phyloP scores from a whole-genome alignment of 106 monocot species.

The Allium sativum region DNA sequence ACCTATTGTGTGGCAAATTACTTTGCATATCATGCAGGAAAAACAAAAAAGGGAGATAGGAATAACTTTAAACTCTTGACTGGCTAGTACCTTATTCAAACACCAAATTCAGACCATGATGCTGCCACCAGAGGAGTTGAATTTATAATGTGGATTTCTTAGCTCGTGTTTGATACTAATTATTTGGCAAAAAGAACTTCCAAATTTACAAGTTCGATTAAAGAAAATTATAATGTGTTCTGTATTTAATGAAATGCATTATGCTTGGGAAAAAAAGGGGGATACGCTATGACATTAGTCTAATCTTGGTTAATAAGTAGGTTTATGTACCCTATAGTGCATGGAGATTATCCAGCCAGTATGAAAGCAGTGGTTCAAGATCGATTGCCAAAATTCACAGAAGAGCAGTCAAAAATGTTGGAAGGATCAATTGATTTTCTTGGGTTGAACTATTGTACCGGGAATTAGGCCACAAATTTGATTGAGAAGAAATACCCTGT shows the following conservation, averaged over 20 bases:
- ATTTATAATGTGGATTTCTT: constrained; percentile 24
- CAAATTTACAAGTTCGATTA: too few relatives aligned
- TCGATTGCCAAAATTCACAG: constrained; percentile 44
- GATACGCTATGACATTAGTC: too few relatives aligned
- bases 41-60: constrained; percentile 47
- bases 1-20: background rate
- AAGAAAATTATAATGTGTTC: too few relatives aligned
- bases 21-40: constrained; percentile 16
- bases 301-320: constrained; percentile 7
- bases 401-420: constrained; percentile 32
- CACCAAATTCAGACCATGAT: constrained; percentile 17
- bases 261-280: too few relatives aligned
- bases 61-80: constrained; percentile 24
- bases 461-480: constrained; percentile 21
- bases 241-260: background rate
- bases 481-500: background rate
- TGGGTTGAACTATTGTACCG: constrained; percentile 58
- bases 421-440: constrained; percentile 55
- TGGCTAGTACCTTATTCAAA: constrained; percentile 35
- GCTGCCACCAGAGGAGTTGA: constrained; percentile 32
- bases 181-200: too few relatives aligned
- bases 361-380: constrained; percentile 37
- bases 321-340: constrained; percentile 52
- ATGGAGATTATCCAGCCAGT: constrained; percentile 47
- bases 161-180: too few relatives aligned